phyloP scores from a whole-genome alignment of 2,329 filamentous ascomycete species.

The Ambrosiella xylebori region DNA sequence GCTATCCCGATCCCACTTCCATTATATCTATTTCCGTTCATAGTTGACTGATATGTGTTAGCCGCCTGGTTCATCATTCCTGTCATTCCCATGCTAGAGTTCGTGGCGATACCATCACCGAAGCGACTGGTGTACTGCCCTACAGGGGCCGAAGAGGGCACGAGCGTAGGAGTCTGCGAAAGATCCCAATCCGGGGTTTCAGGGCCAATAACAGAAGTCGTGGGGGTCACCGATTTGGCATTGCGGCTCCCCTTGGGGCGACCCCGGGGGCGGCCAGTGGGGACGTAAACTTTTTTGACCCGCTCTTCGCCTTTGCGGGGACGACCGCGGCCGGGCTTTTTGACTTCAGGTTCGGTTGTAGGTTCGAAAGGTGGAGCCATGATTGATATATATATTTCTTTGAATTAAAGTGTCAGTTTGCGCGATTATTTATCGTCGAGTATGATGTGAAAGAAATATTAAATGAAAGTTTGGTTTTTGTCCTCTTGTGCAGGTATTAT shows the following conservation, averaged over 20 bases:
- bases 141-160: background rate
- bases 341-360: constrained; percentile 1
- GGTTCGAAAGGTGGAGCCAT: constrained; percentile 14
- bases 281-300: constrained; percentile 22
- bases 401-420: no score
- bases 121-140: no score
- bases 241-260: constrained; percentile 24
- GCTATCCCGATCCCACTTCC: background rate
- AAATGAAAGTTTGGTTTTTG: no score
- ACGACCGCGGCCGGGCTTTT: constrained; percentile 21
- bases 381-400: background rate
- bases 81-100: no score
- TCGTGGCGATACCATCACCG: no score
- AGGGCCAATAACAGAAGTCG: background rate
- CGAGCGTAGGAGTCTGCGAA: background rate
- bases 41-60: no score
- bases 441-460: background rate
- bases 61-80: no score
- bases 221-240: constrained; percentile 13
- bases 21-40: background rate
- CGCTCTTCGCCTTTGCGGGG: constrained; percentile 26
- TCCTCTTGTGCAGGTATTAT: no score
- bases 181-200: background rate
- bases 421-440: no score
- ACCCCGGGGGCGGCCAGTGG: constrained; percentile 26